phyloP scores from a whole-genome alignment of 2,329 filamentous ascomycete species.

The Ophiobolus disseminans region DNA sequence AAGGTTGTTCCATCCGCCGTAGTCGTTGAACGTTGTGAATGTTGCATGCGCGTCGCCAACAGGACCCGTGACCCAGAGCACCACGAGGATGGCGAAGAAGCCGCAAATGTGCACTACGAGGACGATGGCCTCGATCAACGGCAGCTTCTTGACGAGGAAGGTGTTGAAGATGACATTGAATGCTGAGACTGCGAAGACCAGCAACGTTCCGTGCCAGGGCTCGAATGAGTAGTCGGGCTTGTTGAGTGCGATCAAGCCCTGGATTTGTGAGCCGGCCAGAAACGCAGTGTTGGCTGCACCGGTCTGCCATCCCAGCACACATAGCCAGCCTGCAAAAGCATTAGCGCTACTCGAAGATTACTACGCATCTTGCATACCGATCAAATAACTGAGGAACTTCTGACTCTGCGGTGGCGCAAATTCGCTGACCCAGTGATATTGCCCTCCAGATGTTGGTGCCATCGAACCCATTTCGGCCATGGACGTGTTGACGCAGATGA shows the following conservation, averaged over 20 bases:
- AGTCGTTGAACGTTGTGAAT: constrained; percentile 54
- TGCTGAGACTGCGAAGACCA: constrained; percentile 37
- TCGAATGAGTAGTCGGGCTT: constrained; percentile 48
- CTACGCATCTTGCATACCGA: neutral
- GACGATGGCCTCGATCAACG: constrained; percentile 40
- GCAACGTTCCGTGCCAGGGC: constrained; percentile 56
- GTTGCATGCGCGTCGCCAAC: constrained; percentile 47
- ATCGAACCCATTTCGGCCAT: constrained; percentile 45
- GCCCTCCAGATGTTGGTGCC: constrained; percentile 26
- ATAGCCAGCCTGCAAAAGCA: constrained; percentile 46
- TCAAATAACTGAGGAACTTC: constrained; percentile 11
- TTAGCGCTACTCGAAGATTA: neutral
- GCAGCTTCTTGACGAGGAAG: constrained; percentile 44
- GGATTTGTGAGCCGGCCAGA: constrained; percentile 40
- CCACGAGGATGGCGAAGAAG: constrained; percentile 56
- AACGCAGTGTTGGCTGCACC: constrained; percentile 26
- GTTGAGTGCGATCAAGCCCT: constrained; percentile 46
- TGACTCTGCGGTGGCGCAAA: constrained; percentile 42
- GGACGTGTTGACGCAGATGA: constrained; percentile 30
- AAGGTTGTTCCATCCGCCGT: constrained; percentile 49
- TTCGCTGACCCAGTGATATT: constrained; percentile 25
- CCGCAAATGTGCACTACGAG: constrained; percentile 58
- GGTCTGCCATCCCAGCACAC: constrained; percentile 48
- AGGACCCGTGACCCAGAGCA: constrained; percentile 27
- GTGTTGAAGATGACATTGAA: constrained; percentile 52